Conservation (phyloP, 306 rosid genomes). For the Gynostemma pentaphyllum region DNA sequence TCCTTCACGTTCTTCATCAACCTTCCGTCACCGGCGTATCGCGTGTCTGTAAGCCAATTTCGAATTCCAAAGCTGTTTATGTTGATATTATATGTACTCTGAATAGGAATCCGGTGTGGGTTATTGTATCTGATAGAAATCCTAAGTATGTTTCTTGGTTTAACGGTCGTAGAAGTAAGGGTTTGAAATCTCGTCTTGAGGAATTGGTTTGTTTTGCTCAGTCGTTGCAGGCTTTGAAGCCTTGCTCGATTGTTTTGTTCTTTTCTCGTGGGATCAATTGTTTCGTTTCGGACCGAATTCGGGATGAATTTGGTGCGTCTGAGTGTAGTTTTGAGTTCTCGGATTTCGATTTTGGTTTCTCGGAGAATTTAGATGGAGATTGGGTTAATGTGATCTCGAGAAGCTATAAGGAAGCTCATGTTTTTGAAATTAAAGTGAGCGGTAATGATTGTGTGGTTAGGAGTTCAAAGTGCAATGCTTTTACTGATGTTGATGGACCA, state of each 20-base stretch:
- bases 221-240: constrained; percentile 50
- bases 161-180: constrained; percentile 34
- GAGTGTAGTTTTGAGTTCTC: constrained; percentile 39
- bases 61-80: constrained; percentile 34
- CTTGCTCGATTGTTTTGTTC: constrained; percentile 66
- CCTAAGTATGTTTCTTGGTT: constrained; percentile 64
- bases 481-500: constrained; percentile 15
- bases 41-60: constrained; percentile 76
- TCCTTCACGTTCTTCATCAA: constrained; percentile 66
- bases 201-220: constrained; percentile 45
- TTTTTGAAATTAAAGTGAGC: constrained; percentile 41
- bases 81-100: constrained; percentile 65
- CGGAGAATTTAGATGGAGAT: constrained; percentile 52
- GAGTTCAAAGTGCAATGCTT: constrained; percentile 8
- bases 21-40: constrained; percentile 74
- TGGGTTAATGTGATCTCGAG: constrained; percentile 50
- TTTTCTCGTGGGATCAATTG: constrained; percentile 50
- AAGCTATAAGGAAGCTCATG: constrained; percentile 41
- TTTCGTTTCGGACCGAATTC: constrained; percentile 28
- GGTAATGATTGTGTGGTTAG: constrained; percentile 16
- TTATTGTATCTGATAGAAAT: constrained; percentile 75
- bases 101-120: constrained; percentile 71
- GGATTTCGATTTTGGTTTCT: constrained; percentile 26
- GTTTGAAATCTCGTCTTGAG: constrained; percentile 48
- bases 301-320: constrained; percentile 44